Conservation (phyloP, 192 early-diverging fungal species). For the Helicostylum pulchrum region DNA sequence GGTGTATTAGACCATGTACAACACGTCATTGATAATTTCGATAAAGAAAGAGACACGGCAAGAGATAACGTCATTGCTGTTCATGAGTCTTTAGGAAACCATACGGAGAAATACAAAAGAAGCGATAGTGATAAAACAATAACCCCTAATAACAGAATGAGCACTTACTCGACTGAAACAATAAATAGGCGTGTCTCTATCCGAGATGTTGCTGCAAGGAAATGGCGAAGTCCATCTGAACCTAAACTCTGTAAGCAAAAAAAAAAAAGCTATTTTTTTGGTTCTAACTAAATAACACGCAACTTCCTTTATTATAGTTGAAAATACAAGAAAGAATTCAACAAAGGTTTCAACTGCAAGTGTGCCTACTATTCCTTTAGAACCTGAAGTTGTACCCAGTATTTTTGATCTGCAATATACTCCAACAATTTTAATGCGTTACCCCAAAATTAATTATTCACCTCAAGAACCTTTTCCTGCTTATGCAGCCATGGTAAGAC, state of each 20-base stretch:
- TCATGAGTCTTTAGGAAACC: neutral
- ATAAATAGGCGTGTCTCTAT: too few relatives aligned
- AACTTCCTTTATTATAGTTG: neutral
- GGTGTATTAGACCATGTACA: constrained; percentile 34
- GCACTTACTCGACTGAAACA: neutral
- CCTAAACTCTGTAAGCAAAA: constrained; percentile 6
- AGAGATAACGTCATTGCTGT: constrained; percentile 34
- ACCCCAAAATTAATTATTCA: constrained; percentile 21
- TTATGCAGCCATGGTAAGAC: constrained; percentile 34
- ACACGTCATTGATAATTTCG: constrained; percentile 33
- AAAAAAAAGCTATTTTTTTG: too few relatives aligned
- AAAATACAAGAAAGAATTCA: too few relatives aligned
- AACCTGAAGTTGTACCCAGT: constrained; percentile 9
- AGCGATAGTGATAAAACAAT: constrained; percentile 6
- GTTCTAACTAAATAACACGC: neutral
- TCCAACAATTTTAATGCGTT: constrained; percentile 27
- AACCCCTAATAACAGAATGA: neutral
- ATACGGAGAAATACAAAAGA: constrained; percentile 10
- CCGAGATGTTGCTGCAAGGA: neutral
- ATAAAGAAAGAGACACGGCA: constrained; percentile 35
- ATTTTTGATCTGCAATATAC: constrained; percentile 30
- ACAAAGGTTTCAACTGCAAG: neutral
- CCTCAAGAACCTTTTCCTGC: constrained; percentile 25
- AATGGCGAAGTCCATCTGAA: constrained; percentile 11
- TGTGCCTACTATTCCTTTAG: constrained; percentile 1